phyloP scores from a whole-genome alignment of 176 grass and related monocot genomes.

The Eragrostis nindensis region DNA sequence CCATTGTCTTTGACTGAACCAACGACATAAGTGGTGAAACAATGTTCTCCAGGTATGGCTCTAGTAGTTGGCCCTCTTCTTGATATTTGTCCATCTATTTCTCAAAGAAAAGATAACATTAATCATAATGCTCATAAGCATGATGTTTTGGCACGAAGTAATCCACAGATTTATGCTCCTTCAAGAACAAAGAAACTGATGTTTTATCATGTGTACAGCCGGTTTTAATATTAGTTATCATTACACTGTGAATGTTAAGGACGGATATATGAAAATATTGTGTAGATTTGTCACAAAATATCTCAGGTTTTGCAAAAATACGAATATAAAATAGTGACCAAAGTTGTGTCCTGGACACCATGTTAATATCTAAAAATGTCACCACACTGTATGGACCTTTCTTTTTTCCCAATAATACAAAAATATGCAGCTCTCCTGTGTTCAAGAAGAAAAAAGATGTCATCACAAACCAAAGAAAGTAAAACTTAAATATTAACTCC shows the following conservation, averaged over 20 bases:
- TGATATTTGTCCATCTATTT: slow-evolving; percentile 98
- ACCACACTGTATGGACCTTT: no score
- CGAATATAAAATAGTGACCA: slow-evolving; percentile 6
- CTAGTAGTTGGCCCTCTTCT: slow-evolving; percentile 92
- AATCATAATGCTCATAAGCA: slow-evolving; percentile 26
- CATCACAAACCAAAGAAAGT: not conserved
- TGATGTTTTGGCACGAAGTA: slow-evolving; percentile 25
- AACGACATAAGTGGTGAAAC: slow-evolving; percentile 76
- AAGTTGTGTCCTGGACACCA: not conserved
- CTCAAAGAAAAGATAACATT: not conserved
- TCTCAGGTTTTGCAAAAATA: not conserved
- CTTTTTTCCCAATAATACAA: no score
- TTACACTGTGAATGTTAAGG: not conserved
- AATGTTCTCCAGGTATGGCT: slow-evolving; percentile 87
- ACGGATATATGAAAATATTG: not conserved
- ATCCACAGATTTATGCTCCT: slow-evolving; percentile 22
- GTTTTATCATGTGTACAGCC: no score
- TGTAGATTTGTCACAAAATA: not conserved
- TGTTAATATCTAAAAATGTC: not conserved
- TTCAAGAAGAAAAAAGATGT: not conserved
- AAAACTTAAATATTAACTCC: not conserved
- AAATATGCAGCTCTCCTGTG: no score
- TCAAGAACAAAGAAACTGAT: not conserved
- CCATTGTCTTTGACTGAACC: slow-evolving; percentile 69
- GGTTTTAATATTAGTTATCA: not conserved